Base-by-base conservation (phyloP, 768 basidiomycete species). In the Jaapia argillacea region DNA sequence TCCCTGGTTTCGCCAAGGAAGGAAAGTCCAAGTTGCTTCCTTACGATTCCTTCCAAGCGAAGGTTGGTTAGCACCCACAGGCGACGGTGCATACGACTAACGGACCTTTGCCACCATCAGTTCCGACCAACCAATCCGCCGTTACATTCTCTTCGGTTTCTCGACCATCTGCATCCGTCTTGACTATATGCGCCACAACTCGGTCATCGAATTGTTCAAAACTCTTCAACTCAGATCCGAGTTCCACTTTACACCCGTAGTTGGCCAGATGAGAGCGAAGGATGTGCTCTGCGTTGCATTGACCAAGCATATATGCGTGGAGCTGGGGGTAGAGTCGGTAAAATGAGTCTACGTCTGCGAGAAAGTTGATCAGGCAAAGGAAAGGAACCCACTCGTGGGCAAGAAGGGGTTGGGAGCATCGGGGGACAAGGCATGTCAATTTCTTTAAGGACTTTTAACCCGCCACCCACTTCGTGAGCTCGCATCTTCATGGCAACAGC, bases 391-490 rank as follows among this genome's bases (percentile, higher is more conserved):
- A 33, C 31, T 16, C 31, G 16, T n/a, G 31, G 31, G 31, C 31
- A 16, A 10, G 31, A 10, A 10, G 31, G 31, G 31, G 10, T 10
- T 33, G 10, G 31, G 31, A 16, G 10, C 10, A 10, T 33, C 31
- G 31, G 10, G 31, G 31, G 31, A 16, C 31, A 16, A 33, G 10
- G 16, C 16, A 10, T 33, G 10, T 16, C 31, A 38, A 10, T 38
- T 10, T 40, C 35, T 12, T 45, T 41, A 28, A 53, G 42, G 43
- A 42, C 40, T 28, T 47, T 36, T 21, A 22, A 62, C 31, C 62
- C 62, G 54, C 64, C 60, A 18, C 63, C 58, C 37, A 63, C 54
- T 23, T 63, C 55, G 45, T 72, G 68, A 39, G 58, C 58, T 5
- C 57, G 62, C 2, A 65, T 54, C 1, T 56, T 56, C 4, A 54